Percentiles rank a stretch among this genome's conserved stretches.
Conservation (phyloP, 2,329 filamentous ascomycete species). For the Ceratocystis harringtonii region DNA sequence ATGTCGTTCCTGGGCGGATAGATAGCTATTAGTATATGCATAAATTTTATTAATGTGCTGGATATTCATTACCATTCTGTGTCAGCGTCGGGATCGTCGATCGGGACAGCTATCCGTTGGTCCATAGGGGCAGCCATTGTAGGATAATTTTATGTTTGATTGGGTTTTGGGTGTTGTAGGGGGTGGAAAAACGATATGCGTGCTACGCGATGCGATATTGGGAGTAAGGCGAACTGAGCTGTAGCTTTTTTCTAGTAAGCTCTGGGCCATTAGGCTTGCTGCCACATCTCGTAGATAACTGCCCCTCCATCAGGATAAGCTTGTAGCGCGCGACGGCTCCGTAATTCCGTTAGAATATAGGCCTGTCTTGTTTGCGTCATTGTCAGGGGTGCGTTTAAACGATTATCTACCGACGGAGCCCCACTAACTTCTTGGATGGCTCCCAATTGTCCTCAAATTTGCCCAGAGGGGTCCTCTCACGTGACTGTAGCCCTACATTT, state of each 20-base stretch:
- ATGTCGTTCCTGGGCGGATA: constrained; percentile 71
- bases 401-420: neutral
- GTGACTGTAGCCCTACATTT: constrained; percentile 13
- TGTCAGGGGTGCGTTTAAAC: neutral
- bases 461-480: neutral
- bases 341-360: neutral
- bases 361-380: neutral
- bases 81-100: constrained; percentile 91
- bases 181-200: neutral
- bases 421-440: neutral
- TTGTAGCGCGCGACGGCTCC: neutral
- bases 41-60: neutral
- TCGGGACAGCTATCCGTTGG: constrained; percentile 60
- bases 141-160: neutral
- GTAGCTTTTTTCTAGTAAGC: neutral
- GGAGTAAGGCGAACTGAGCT: neutral
- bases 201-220: neutral
- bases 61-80: constrained; percentile 66
- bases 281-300: constrained; percentile 2
- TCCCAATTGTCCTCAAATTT: neutral
- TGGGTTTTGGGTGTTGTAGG: neutral
- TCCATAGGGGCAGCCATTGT: constrained; percentile 47
- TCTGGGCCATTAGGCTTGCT: neutral
- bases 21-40: neutral
- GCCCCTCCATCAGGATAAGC: constrained; percentile 1